Conservation (phyloP, 352 stramenopile species). For the Pythium apleroticum region DNA sequence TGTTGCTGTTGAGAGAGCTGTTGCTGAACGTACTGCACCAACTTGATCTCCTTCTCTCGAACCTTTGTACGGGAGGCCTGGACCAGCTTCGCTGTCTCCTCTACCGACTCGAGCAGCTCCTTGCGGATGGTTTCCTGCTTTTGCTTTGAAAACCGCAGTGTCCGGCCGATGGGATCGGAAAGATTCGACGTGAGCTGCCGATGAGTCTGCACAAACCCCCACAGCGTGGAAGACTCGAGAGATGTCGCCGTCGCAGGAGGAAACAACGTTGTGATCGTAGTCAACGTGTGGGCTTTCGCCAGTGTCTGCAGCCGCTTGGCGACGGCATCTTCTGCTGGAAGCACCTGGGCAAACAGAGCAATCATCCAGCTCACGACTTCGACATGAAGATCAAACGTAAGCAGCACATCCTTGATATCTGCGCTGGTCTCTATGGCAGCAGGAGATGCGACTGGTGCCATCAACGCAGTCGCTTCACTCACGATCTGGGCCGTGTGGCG, state of each 20-base stretch:
- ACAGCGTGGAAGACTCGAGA: constrained; percentile 20
- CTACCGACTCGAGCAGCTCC: constrained; percentile 37
- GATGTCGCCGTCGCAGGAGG: neutral
- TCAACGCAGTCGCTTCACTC: neutral
- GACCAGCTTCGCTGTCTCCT: constrained; percentile 33
- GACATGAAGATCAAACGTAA: constrained; percentile 23
- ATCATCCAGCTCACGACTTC: constrained; percentile 47
- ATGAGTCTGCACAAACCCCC: constrained; percentile 36
- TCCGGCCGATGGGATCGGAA: constrained; percentile 48
- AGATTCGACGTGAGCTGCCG: constrained; percentile 41
- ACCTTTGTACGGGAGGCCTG: constrained; percentile 25
- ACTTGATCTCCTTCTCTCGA: constrained; percentile 23
- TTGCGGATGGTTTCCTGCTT: constrained; percentile 47
- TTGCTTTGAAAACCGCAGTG: constrained; percentile 49
- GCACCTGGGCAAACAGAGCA: constrained; percentile 37
- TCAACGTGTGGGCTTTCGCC: constrained; percentile 23
- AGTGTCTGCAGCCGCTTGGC: constrained; percentile 38
- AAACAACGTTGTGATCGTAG: constrained; percentile 20
- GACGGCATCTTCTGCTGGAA: constrained; percentile 36
- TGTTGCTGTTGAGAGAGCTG: constrained; percentile 6
- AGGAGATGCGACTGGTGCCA: neutral
- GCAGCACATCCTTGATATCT: constrained; percentile 3
- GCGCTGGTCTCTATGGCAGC: neutral
- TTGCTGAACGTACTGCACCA: constrained; percentile 19
- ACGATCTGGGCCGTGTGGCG: constrained; percentile 7